Evolutionary conservation across 2,329 filamentous ascomycete species (phyloP), one percentile per base, ranked within the genome.

Genomic region (Colletotrichum euphorbiae): DNA sequence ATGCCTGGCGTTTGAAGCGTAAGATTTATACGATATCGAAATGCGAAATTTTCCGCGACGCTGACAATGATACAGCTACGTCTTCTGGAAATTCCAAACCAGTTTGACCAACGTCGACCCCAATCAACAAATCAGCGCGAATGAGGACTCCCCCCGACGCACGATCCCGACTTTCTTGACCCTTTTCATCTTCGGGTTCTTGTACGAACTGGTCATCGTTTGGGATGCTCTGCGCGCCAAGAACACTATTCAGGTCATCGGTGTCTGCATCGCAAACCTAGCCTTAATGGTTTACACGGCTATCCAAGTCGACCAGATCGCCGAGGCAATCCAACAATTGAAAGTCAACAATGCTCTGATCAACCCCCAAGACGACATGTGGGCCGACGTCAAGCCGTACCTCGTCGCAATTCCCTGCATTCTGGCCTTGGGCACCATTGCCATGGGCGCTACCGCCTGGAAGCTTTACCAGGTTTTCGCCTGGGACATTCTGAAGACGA

Each of bases 401-500:
- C 85, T 99, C 38, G 87, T 98, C 71, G 91, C 95, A 11, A 93
- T 97, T 62, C 96, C 96, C 0, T 90, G 88, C 73, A 88, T 99
- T 66, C 91, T 98, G 72, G 93, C 89, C 1, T 80, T 97, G 33
- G 88, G 88, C 33, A 95, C 92, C 3, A 71, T 94, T 6, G 75
- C 89, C 60, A 90, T 98, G 85, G 85, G 85, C 13, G 91, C 93
- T 70, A 83, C 94, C 58, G 90, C 95, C 2, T 98, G 94, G 92
- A 98, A 97, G 82, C 86, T 99, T 36, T 98, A 99, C 78, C 94
- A 97, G 76, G 95, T 98, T 79, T 99, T 99, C 80, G 95, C 96
- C 11, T 99, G 96, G 96, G 96, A 96, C 66, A 99, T 99, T 76
- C 94, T 99, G 81, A 99, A 99, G 85, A 94, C 97, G 80, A 99